phyloP scores from a whole-genome alignment of 2,329 filamentous ascomycete species.

The Aspergillus unguis region DNA sequence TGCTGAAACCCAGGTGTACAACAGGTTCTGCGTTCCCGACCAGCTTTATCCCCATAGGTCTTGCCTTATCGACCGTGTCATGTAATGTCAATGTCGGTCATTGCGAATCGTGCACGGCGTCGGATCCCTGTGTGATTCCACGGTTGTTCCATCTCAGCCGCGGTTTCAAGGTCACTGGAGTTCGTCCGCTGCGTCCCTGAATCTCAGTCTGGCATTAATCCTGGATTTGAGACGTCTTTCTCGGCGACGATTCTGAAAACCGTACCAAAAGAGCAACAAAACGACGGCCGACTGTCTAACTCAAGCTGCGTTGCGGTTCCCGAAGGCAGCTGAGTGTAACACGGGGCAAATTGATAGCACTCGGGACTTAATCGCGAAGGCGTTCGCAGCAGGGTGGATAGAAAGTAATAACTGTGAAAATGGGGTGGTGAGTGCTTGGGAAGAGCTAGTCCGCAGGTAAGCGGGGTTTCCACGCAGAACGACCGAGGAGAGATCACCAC shows the following conservation, averaged over 20 bases:
- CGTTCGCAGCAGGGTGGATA: too few species aligned
- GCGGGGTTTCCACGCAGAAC: conserved; percentile 12
- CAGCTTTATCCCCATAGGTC: background rate
- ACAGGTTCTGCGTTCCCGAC: background rate
- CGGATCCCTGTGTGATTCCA: background rate
- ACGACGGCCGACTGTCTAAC: background rate
- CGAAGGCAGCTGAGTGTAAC: background rate
- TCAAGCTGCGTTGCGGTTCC: background rate
- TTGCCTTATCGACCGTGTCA: background rate
- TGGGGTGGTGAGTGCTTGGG: conserved; percentile 1
- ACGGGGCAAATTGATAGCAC: background rate
- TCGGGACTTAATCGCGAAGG: background rate
- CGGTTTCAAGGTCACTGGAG: background rate
- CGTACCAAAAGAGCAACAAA: background rate
- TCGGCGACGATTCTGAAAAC: background rate
- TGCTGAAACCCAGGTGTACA: background rate
- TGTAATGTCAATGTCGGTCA: conserved; percentile 6
- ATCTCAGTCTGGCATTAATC: too few species aligned
- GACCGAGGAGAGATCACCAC: conserved; percentile 9
- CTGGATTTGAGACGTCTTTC: too few species aligned
- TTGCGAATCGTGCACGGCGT: background rate
- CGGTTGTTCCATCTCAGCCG: background rate
- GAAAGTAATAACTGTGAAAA: background rate
- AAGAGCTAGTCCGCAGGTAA: conserved; percentile 4
- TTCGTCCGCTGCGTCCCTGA: background rate